These are phyloP conservation scores for Blastomyces emzantsi DNA, from an alignment of 2,329 filamentous ascomycete genomes.

Conservation along the genomic window DNA sequence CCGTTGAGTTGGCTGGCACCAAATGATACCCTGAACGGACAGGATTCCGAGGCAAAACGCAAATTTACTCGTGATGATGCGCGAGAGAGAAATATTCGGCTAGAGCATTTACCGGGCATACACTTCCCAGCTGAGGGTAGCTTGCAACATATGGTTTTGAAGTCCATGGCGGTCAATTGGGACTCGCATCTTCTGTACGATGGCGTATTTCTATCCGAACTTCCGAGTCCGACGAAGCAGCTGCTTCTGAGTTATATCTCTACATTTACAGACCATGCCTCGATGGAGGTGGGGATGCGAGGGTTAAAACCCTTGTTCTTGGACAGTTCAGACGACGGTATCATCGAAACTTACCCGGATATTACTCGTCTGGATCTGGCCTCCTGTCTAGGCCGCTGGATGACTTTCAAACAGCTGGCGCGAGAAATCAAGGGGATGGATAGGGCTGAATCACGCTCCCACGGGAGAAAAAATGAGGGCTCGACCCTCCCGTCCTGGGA, in stretches of 20 bases:
- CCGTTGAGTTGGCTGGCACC: slow-evolving; percentile 38
- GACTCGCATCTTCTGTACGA: slow-evolving; percentile 49
- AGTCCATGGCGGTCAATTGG: slow-evolving; percentile 49
- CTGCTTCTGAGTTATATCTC: slow-evolving; percentile 49
- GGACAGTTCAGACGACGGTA: slow-evolving; percentile 14
- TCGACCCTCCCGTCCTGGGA: slow-evolving; percentile 36
- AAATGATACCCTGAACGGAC: slow-evolving; percentile 6
- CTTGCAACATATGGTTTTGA: slow-evolving; percentile 45
- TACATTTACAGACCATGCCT: slow-evolving; percentile 38
- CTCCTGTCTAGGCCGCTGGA: slow-evolving; percentile 40
- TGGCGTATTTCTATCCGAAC: slow-evolving; percentile 43
- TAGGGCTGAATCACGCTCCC: not conserved
- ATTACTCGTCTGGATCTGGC: slow-evolving; percentile 47
- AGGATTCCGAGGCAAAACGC: slow-evolving; percentile 3
- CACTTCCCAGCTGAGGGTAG: slow-evolving; percentile 32
- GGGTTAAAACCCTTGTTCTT: slow-evolving; percentile 46
- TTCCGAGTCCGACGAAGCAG: slow-evolving; percentile 46
- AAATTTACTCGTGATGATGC: slow-evolving; percentile 16
- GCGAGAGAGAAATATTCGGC: slow-evolving; percentile 21
- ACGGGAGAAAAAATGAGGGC: not conserved
- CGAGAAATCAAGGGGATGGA: slow-evolving; percentile 32
- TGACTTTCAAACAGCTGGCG: slow-evolving; percentile 42
- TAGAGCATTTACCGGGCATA: slow-evolving; percentile 35
- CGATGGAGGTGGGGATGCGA: slow-evolving; percentile 31
- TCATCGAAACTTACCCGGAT: slow-evolving; percentile 29